Evolutionary conservation across 345 rosid genomes (phyloP).

Genomic region (rapeseed (Brassica napus)): Da-Ae NC_063447.1:5120501-5121000

Average conservation of each 20-base stretch:
- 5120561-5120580: constrained; percentile 55
- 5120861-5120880: constrained; percentile 61
- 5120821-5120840: constrained; percentile 49
- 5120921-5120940: constrained; percentile 8
- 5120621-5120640: constrained; percentile 33
- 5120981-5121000: constrained; percentile 49
- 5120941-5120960: neutral
- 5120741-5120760: constrained; percentile 53
- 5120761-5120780: constrained; percentile 54
- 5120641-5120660: constrained; percentile 22
- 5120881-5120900: constrained; percentile 85
- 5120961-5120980: constrained; percentile 43
- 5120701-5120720: constrained; percentile 32
- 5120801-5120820: constrained; percentile 57
- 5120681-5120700: constrained; percentile 48
- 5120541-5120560: constrained; percentile 48
- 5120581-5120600: constrained; percentile 71
- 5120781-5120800: constrained; percentile 55
- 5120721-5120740: constrained; percentile 38
- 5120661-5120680: constrained; percentile 61
- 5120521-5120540: constrained; percentile 34
- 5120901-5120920: constrained; percentile 58
- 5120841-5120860: constrained; percentile 61
- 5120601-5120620: constrained; percentile 77
- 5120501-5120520: constrained; percentile 8